phyloP scores from a whole-genome alignment of 176 grass and related monocot genomes.

The Panicum miliaceum region DNA sequence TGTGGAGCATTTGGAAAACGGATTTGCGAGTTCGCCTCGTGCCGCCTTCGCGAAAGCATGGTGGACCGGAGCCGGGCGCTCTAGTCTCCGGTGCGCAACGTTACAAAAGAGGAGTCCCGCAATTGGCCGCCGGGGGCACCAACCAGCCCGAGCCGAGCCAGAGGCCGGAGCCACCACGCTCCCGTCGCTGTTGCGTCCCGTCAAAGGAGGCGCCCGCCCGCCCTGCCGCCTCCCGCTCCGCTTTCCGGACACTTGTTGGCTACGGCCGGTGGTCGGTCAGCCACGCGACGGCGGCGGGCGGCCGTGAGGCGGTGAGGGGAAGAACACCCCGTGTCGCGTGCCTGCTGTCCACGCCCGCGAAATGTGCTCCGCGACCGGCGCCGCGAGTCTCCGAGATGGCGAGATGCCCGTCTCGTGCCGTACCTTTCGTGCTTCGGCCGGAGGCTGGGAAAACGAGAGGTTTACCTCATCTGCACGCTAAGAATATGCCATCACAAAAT shows the following conservation, averaged over 20 bases:
- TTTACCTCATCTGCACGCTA: conserved; percentile 42
- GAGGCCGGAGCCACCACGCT: not conserved
- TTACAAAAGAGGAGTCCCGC: conserved; percentile 44
- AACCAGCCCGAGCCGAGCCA: not conserved
- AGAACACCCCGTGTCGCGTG: not conserved
- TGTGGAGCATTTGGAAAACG: no score
- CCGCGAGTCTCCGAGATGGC: not conserved
- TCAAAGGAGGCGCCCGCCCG: conserved; percentile 24
- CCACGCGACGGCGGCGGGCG: not conserved
- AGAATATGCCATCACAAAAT: not conserved
- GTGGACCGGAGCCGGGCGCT: no score
- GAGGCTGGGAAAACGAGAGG: not conserved
- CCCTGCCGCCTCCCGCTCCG: not conserved
- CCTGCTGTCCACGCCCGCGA: not conserved
- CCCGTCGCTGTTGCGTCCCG: conserved; percentile 32
- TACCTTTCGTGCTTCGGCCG: no score
- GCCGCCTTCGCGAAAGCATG: conserved; percentile 1
- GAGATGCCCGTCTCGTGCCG: no score
- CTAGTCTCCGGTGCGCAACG: no score
- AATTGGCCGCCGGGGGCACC: not conserved
- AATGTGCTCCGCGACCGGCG: not conserved
- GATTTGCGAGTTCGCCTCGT: not conserved
- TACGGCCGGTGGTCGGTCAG: not conserved
- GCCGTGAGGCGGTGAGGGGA: not conserved
- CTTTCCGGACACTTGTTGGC: not conserved